Base-by-base conservation (phyloP, 768 basidiomycete species). In the Mycena sanguinolenta region DNA sequence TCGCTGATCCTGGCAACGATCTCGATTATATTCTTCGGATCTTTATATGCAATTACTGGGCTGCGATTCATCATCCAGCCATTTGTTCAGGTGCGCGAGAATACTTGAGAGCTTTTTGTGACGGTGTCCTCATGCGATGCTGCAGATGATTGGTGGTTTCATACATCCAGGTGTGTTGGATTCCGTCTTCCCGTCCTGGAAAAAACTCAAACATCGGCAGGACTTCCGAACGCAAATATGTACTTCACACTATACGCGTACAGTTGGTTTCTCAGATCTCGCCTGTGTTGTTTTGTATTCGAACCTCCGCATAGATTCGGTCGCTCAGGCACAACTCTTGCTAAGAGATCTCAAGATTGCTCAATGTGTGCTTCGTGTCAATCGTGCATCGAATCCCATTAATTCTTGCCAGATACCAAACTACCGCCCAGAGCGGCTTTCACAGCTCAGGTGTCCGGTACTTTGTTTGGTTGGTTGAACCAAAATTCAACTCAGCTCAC, bases 121-220 rank as follows among this genome's bases (percentile, higher is more conserved):
- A 14, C 39, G 13, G 13, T 10, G 16, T 70, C 28, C 34, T 34
- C 27, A 25, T 7, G n/a, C 12, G 3, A 19, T 50, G 27, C 65
- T 81, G 72, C 80, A 89, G 85, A 90, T 90, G 87, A 85, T 89
- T 23, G 88, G 86, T n/a, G 87, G 86, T 4, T 86, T 85, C 38
- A 81, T 90, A 32, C 86, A 87, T 73, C 88, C 90, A 5, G 39
- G 39, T 39, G 16, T 39, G 39, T 39, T 34, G 32, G 10, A 34
- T 34, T 34, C 32, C 32, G 32, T 34, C 32, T 34, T 34, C 10
- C 32, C 32, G 10, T 34, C 32, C 39, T 38, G 10, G 10, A 34
- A 34, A 10, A 34, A 34, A 34, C 39, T 39, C 8, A 17, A 39
- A 39, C 10, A 39, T 14, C 39, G 10, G 13, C 39, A 12, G 16